phyloP scores from a whole-genome alignment of 495 filamentous ascomycete genomes.

The Neurospora sp. region DNA sequence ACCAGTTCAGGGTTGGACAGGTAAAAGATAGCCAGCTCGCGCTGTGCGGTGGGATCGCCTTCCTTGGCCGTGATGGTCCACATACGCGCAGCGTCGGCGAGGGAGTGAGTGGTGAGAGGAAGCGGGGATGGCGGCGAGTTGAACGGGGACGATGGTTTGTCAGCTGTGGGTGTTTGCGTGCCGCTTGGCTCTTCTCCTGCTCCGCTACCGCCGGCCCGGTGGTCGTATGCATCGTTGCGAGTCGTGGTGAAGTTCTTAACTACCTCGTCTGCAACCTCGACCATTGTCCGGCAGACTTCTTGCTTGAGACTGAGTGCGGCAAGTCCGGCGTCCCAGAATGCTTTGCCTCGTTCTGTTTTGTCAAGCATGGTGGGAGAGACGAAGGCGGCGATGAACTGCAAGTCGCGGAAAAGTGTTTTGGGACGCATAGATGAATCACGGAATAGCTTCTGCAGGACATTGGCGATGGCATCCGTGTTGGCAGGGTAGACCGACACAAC shows the following conservation, averaged over 20 bases:
- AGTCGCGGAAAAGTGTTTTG: constrained; percentile 84
- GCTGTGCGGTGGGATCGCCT: constrained; percentile 82
- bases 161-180: constrained; percentile 6
- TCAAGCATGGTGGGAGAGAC: constrained; percentile 72
- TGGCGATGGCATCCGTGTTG: constrained; percentile 67
- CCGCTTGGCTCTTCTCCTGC: constrained; percentile 8
- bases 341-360: constrained; percentile 77
- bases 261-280: constrained; percentile 74
- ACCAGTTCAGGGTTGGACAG: constrained; percentile 86
- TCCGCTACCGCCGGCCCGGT: constrained; percentile 15
- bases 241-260: constrained; percentile 46
- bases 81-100: constrained; percentile 82
- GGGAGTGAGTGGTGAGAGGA: constrained; percentile 44
- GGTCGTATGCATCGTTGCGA: constrained; percentile 16
- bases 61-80: constrained; percentile 94
- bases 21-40: constrained; percentile 90
- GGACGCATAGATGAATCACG: constrained; percentile 67
- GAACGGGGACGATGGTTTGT: constrained; percentile 11
- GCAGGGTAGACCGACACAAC: constrained; percentile 30
- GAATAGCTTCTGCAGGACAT: constrained; percentile 71
- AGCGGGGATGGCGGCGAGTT: constrained; percentile 28
- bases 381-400: constrained; percentile 92
- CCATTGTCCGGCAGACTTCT: constrained; percentile 80
- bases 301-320: constrained; percentile 84
- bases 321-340: constrained; percentile 88